These are phyloP conservation scores for Mollisiaceae sp. DNA, from an alignment of 2,329 filamentous ascomycete genomes.

Conservation along the genomic window DNA sequence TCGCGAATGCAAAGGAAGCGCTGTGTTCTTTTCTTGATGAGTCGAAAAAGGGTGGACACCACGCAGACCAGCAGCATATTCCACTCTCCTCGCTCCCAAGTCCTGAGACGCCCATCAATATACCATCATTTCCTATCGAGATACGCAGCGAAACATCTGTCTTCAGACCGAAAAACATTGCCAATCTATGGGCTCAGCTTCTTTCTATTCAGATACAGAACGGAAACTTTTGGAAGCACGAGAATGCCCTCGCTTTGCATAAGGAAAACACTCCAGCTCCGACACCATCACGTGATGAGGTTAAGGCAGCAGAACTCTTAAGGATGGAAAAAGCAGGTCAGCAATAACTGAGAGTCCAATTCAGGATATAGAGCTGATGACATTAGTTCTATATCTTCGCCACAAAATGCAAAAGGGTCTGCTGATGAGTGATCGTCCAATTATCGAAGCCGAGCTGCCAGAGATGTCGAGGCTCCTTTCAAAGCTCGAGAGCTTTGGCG, in stretches of 20 bases:
- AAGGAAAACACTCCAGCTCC: constrained; percentile 10
- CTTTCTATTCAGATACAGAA: constrained; percentile 25
- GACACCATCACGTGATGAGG: constrained; percentile 1
- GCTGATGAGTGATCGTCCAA: not conserved
- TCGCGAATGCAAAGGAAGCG: constrained; percentile 10
- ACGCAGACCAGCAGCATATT: constrained; percentile 11
- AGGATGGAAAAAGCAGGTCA: constrained; percentile 4
- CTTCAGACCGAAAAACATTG: constrained; percentile 19
- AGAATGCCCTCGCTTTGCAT: constrained; percentile 7
- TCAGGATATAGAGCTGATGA: not conserved
- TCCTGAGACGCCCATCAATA: constrained; percentile 10
- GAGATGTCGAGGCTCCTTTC: constrained; percentile 1
- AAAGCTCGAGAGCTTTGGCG: constrained; percentile 10
- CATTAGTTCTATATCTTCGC: constrained; percentile 10
- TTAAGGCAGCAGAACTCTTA: not conserved
- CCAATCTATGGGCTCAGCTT: constrained; percentile 22
- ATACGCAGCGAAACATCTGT: constrained; percentile 17
- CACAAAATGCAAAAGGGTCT: constrained; percentile 21
- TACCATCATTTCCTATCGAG: constrained; percentile 17
- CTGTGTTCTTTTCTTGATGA: constrained; percentile 3
- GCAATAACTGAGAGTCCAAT: not conserved
- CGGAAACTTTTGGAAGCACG: constrained; percentile 22
- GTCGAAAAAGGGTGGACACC: not conserved
- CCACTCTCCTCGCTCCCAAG: constrained; percentile 14
- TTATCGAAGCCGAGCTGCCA: constrained; percentile 6